These are phyloP conservation scores for Phytophthora foliorum DNA, from an alignment of 352 stramenopile genomes.

Conservation along the genomic window DNA sequence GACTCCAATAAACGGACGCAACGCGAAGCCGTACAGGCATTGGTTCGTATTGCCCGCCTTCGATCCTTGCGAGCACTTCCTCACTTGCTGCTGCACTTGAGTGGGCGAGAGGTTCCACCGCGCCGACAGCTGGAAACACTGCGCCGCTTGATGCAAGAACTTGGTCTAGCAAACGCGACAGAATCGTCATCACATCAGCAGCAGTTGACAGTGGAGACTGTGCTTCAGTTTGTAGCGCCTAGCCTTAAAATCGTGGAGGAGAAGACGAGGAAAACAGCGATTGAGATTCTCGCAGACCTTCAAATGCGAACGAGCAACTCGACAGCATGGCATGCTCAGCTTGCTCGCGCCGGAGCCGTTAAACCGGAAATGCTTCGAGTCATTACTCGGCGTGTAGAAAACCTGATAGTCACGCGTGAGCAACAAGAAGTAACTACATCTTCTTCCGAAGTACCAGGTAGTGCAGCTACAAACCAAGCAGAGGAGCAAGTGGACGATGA, in stretches of 20 bases:
- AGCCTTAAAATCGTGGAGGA: conserved; percentile 82
- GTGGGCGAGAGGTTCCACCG: conserved; percentile 61
- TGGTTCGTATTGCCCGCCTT: conserved; percentile 70
- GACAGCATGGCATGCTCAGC: conserved; percentile 34
- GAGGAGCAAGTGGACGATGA: conserved; percentile 53
- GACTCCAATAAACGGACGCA: conserved; percentile 89
- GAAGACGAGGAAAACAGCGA: conserved; percentile 75
- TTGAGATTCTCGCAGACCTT: conserved; percentile 77
- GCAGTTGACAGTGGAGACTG: conserved; percentile 60
- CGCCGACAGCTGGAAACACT: conserved; percentile 69
- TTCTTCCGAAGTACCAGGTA: conserved; percentile 32
- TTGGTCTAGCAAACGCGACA: conserved; percentile 47
- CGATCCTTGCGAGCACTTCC: conserved; percentile 68
- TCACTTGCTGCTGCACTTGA: conserved; percentile 72
- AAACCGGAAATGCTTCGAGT: conserved; percentile 86
- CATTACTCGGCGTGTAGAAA: conserved; percentile 79
- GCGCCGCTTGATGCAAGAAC: conserved; percentile 59
- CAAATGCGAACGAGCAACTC: conserved; percentile 42
- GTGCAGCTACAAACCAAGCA: conserved; percentile 51
- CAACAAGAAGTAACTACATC: conserved; percentile 40
- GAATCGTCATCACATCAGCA: conserved; percentile 22
- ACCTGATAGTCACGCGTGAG: conserved; percentile 60
- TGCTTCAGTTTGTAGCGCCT: conserved; percentile 76
- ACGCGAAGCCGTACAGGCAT: conserved; percentile 65
- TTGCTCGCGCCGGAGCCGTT: conserved; percentile 38